Percentiles rank a stretch among this genome's conserved stretches.
Evolutionary conservation across 805 yeast genomes (phyloP).

Genomic region (Henningerozyma blattae): DNA sequence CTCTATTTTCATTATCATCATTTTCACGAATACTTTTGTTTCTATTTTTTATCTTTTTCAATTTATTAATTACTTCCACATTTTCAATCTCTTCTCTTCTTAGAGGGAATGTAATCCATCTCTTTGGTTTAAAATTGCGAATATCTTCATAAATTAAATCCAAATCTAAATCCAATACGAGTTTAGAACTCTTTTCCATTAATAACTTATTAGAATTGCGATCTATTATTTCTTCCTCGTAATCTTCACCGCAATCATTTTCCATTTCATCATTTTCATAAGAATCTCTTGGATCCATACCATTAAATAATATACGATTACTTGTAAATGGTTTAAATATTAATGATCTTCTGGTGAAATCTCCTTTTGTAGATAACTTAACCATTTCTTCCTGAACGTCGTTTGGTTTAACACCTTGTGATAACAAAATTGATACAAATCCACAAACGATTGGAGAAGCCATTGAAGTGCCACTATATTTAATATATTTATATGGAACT

Average conservation of each 20-base stretch:
- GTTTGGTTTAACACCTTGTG: slow-evolving; percentile 33
- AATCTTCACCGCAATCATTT: slow-evolving; percentile 9
- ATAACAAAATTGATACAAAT: slow-evolving; percentile 38
- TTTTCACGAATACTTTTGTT: too few relatives aligned
- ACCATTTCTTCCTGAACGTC: slow-evolving; percentile 33
- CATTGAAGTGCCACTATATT: slow-evolving; percentile 71
- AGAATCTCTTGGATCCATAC: slow-evolving; percentile 19
- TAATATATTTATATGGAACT: slow-evolving; percentile 9
- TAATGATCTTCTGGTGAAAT: slow-evolving; percentile 34
- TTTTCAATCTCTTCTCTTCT: too few relatives aligned
- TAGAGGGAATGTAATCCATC: too few relatives aligned
- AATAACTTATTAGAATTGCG: not conserved
- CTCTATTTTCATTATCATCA: too few relatives aligned
- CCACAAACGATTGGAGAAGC: slow-evolving; percentile 67
- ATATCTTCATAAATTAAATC: too few relatives aligned
- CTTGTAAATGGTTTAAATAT: slow-evolving; percentile 43
- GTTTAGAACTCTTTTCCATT: not conserved
- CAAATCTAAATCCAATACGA: not conserved
- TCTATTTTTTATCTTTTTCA: too few relatives aligned
- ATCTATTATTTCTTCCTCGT: not conserved
- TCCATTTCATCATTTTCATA: slow-evolving; percentile 12
- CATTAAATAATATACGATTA: slow-evolving; percentile 38
- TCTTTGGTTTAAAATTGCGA: too few relatives aligned
- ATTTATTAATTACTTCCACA: too few relatives aligned
- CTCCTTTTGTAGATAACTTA: slow-evolving; percentile 33